phyloP scores from a whole-genome alignment of 495 filamentous ascomycete species.

The Aspergillus sclerotiicarbonarius region DNA sequence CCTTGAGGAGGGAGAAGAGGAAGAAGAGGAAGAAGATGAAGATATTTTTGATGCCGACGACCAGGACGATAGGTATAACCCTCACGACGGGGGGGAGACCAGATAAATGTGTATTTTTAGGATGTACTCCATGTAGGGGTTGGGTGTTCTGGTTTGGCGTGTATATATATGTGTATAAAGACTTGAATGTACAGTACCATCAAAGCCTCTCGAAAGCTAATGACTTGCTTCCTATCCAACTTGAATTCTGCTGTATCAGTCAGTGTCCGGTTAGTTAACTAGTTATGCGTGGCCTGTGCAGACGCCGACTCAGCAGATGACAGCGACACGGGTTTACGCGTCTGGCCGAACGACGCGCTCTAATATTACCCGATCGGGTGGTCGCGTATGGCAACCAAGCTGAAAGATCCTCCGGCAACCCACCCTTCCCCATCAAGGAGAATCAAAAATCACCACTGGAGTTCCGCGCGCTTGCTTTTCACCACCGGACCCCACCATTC shows the following conservation, averaged over 20 bases:
- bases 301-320: constrained; percentile 16
- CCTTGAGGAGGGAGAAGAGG: not conserved
- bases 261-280: no score
- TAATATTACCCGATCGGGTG: constrained; percentile 42
- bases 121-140: not conserved
- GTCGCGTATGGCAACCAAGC: constrained; percentile 17
- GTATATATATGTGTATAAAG: not conserved
- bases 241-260: not conserved
- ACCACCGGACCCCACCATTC: not conserved
- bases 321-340: constrained; percentile 17
- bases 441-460: constrained; percentile 4
- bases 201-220: not conserved
- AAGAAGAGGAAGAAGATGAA: constrained; percentile 11
- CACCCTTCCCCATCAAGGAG: constrained; percentile 17
- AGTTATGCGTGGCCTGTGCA: no score
- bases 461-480: not conserved
- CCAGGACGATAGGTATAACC: not conserved
- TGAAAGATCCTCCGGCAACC: constrained; percentile 28
- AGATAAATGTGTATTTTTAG: not conserved
- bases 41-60: not conserved
- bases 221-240: no score
- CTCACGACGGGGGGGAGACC: not conserved
- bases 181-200: constrained; percentile 1
- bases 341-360: constrained; percentile 27
- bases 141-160: not conserved